Conservation (phyloP, 148 eudicot species). For the Rhododendron molle region DNA sequence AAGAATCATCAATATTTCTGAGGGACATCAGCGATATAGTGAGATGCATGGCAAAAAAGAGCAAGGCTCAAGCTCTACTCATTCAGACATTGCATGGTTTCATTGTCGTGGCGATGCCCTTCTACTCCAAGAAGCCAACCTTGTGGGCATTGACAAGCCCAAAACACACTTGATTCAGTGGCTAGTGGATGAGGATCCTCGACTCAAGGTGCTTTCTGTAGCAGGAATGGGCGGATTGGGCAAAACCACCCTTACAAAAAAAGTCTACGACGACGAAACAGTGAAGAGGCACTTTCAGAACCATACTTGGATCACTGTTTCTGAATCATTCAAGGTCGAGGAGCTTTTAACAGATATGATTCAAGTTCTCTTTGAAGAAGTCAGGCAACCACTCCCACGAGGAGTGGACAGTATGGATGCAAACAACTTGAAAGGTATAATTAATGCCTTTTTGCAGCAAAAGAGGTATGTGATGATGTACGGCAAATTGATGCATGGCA, state of each 20-base stretch:
- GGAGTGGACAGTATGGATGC: too few relatives aligned
- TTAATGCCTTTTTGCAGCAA: too few relatives aligned
- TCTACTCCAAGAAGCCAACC: constrained; percentile 12
- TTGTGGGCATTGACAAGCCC: background rate
- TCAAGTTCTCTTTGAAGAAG: constrained; percentile 2
- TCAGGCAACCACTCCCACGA: background rate
- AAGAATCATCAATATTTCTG: background rate
- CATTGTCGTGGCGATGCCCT: constrained; percentile 15
- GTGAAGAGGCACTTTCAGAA: background rate
- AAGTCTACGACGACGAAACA: background rate
- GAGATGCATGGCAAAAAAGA: background rate
- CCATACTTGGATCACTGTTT: background rate
- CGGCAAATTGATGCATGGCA: too few relatives aligned
- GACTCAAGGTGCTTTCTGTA: constrained; percentile 12
- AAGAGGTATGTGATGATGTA: too few relatives aligned
- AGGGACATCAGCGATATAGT: constrained; percentile 2
- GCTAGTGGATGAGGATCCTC: background rate
- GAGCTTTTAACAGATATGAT: background rate
- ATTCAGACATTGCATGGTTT: background rate
- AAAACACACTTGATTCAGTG: constrained; percentile 1
- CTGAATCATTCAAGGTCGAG: background rate
- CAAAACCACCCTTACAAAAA: background rate
- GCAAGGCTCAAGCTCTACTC: background rate
- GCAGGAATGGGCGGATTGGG: background rate
- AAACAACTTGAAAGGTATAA: too few relatives aligned